Evolutionary conservation across 805 yeast genomes (phyloP).

Genomic region (Candida manassasensis): DNA sequence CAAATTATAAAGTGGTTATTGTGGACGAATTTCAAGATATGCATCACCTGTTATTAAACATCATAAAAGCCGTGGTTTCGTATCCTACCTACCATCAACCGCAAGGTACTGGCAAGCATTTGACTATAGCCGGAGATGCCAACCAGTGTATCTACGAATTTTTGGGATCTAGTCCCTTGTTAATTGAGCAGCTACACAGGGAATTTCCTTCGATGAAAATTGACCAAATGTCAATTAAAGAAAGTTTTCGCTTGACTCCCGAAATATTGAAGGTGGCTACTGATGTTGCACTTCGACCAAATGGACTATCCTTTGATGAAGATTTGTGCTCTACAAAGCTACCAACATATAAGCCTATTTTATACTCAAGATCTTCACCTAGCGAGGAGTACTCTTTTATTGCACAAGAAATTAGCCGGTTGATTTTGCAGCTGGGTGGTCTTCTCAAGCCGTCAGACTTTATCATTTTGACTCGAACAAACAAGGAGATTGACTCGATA

Average conservation of each 20-base stretch:
- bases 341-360: constrained; percentile 20
- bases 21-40: constrained; percentile 78
- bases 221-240: constrained; percentile 35
- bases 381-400: constrained; percentile 42
- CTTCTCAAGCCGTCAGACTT: constrained; percentile 44
- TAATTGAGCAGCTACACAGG: constrained; percentile 21
- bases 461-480: constrained; percentile 49
- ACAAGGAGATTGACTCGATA: constrained; percentile 42
- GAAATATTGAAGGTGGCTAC: constrained; percentile 47
- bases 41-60: constrained; percentile 44
- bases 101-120: constrained; percentile 35
- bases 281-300: constrained; percentile 13
- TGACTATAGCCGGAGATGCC: constrained; percentile 68
- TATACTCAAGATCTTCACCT: constrained; percentile 13
- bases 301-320: constrained; percentile 5
- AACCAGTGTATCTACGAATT: constrained; percentile 68
- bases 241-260: constrained; percentile 60
- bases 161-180: constrained; percentile 45
- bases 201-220: constrained; percentile 17
- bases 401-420: constrained; percentile 38
- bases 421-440: constrained; percentile 40
- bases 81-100: constrained; percentile 23
- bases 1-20: constrained; percentile 35
- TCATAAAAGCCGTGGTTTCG: constrained; percentile 36
- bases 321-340: constrained; percentile 13